Conservation (phyloP, 176 grass and related monocot genomes). For the Lolium rigidum region DNA sequence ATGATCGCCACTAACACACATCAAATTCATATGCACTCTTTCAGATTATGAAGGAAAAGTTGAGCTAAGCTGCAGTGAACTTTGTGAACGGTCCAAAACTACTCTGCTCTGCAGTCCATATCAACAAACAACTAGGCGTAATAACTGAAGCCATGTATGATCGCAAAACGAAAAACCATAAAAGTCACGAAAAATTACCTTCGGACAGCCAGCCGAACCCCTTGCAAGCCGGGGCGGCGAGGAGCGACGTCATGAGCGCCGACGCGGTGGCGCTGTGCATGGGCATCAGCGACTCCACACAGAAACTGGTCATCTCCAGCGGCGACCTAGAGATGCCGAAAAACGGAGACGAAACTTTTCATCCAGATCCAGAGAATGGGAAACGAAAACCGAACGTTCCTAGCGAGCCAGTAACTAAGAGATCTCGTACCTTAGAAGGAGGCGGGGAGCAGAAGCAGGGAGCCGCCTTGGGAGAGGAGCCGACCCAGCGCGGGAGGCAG, state of each 20-base stretch:
- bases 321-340: conserved; percentile 60
- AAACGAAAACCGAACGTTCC: neutral
- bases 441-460: conserved; percentile 31
- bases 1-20: neutral
- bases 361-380: neutral
- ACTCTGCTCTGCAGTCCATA: conserved; percentile 2
- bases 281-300: conserved; percentile 80
- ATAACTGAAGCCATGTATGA: neutral
- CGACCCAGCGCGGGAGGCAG: conserved; percentile 42
- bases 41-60: neutral
- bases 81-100: conserved; percentile 21
- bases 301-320: conserved; percentile 80
- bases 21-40: neutral
- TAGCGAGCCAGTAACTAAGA: neutral
- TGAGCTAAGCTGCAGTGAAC: neutral
- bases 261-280: conserved; percentile 91
- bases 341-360: neutral
- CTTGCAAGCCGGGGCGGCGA: conserved; percentile 58
- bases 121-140: neutral
- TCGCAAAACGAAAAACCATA: neutral
- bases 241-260: conserved; percentile 90
- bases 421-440: conserved; percentile 56
- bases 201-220: conserved; percentile 75
- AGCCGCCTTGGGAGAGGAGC: conserved; percentile 44
- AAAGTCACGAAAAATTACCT: conserved; percentile 49